Evolutionary conservation across 148 eudicot species (phyloP), one percentile per base, ranked within the genome.

Genomic region (Selenicereus undatus): DNA sequence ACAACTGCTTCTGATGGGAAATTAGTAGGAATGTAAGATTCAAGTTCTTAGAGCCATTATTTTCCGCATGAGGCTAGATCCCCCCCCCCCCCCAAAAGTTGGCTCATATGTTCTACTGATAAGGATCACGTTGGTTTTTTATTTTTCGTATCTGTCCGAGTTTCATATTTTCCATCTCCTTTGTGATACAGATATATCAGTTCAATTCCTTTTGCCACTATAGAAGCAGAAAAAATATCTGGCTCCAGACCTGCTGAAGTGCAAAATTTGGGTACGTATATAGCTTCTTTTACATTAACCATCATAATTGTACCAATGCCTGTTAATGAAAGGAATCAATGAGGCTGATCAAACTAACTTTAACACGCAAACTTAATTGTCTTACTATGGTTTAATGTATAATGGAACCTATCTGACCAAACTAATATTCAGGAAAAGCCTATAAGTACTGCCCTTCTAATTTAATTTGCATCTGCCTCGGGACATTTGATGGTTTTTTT

Each of bases 181-280:
- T 43, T 64, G 8, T 81, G 42, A 24, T 85, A 89, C 95, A 94
- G 99, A 88, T 86, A 80, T 71, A 54, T 81, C 79, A 89, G 89
- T 86, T 89, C 95, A 21, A 27, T 91, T 50, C 82, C 94, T 75
- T 94, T 97, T 86, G 93, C 95, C 4, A 97, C 98, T 16, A 87
- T 96, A 56, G 88, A 91, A 78, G 95, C 84, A 45, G 97, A 94
- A 76, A 89, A 94, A 77, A 78, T 97, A 84, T 92, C 95, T 54
- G 98, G 94, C 43, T 91, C 94, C 32, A 85, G 85, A 76, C 97
- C 98, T 71, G 99, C 94, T 83, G 91, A 97, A 94, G 99, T 97
- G 74, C 88, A 85, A 42, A 97, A 94, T 79, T 88, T 97, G 81
- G 98, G 99, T 97, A 91, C 29, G 85, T 64, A 52, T 43, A 0